Evolutionary conservation across 306 rosid species (phyloP), one percentile per base, ranked within the genome.

Genomic region (Ziziphus jujuba): DNA sequence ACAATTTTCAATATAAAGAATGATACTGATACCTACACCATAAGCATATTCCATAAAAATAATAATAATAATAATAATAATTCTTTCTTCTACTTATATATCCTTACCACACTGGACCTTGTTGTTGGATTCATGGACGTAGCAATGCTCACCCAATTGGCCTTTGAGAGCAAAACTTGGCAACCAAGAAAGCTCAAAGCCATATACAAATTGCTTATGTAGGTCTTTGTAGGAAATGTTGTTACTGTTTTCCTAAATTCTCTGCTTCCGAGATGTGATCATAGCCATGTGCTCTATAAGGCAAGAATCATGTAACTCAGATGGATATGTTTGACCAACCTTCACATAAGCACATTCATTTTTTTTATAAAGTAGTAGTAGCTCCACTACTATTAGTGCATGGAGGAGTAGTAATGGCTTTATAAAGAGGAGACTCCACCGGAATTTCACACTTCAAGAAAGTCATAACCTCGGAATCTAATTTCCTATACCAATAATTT

Each of bases 111-210:
- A 28, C 33, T 28, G 16, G 35, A n/a, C 64, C 49, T 16, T 5
- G 31, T 36, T 59, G 64, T 6, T n/a, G 0, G 4, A 1, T 34
- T 59, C 17, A 59, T 34, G 3, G 9, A 59, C 25, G 28, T 19
- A 59, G 64, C 64, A 59, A 25, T 16, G 11, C n/a, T n/a, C n/a
- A n/a, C n/a, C n/a, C n/a, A n/a, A n/a, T n/a, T n/a, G n/a, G n/a
- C n/a, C n/a, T n/a, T n/a, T n/a, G n/a, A n/a, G n/a, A n/a, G n/a
- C n/a, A n/a, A n/a, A n/a, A 43, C 5, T 2, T 13, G n/a, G 51
- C 51, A 66, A 14, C 72, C 74, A 69, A 11, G 66, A 60, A 72
- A 64, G 58, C 57, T 54, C 58, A 33, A 72, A 56, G 0, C 65
- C 71, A 33, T 21, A 22, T 6, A 21, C 31, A n/a, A 72, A 16